These are phyloP conservation scores for Solanum sejunctum DNA, from an alignment of 257 asterid species.

Conservation along the genomic window DNA sequence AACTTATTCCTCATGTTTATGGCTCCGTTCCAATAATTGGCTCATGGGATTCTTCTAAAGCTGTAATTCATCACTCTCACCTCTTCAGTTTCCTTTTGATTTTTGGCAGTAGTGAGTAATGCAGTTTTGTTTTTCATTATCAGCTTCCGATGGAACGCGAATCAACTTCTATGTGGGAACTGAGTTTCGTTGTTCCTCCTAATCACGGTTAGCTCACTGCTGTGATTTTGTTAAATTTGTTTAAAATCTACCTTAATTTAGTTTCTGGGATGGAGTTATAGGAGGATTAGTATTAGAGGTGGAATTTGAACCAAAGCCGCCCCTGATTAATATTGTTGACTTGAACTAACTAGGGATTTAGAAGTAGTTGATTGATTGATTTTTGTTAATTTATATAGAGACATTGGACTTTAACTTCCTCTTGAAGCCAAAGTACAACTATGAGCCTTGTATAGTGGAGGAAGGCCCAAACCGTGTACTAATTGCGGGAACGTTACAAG, in stretches of 20 bases:
- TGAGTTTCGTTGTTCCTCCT: conserved; percentile 91
- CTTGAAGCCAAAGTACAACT: conserved; percentile 60
- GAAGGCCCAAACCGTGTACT: conserved; percentile 79
- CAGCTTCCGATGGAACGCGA: conserved; percentile 95
- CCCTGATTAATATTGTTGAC: neutral
- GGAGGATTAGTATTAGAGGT: neutral
- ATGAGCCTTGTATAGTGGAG: conserved; percentile 60
- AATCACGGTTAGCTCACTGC: conserved; percentile 23
- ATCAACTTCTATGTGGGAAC: conserved; percentile 86
- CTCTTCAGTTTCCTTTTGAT: neutral
- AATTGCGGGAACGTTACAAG: conserved; percentile 66
- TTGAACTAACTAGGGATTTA: neutral
- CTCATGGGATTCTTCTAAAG: conserved; percentile 87
- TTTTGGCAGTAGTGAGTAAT: neutral
- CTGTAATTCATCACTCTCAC: conserved; percentile 26
- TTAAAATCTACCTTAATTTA: neutral
- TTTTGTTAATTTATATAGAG: conserved; percentile 27
- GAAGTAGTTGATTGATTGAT: conserved; percentile 3
- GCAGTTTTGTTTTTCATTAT: neutral
- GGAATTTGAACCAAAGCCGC: neutral
- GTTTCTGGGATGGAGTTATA: neutral
- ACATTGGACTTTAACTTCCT: conserved; percentile 88
- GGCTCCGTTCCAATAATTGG: conserved; percentile 94
- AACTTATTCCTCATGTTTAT: conserved; percentile 77
- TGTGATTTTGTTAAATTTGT: neutral